Evolutionary conservation across 148 eudicot genomes (phyloP), one percentile per base, ranked within the genome.

Genomic region (Silene latifolia): DNA sequence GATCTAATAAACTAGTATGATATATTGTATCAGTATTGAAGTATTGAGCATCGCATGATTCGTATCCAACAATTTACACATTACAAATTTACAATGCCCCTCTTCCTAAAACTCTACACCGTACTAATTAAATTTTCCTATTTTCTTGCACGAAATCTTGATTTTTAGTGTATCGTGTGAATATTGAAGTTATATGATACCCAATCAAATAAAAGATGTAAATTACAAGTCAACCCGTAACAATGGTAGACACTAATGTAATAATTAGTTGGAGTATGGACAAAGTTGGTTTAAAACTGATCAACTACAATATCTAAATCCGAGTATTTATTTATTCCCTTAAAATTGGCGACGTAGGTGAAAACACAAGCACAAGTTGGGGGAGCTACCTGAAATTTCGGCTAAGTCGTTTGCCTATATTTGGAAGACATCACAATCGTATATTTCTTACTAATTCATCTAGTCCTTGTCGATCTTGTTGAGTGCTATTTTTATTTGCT

Each of bases 231-330:
- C 48, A 65, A 65, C 21, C 35, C 32, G 11, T 62, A 1, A 62
- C 1, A 9, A 62, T 62, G 44, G 21, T 29, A 17, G 5, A 17
- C 12, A 39, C 11, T 21, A 63, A 24, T 12, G 25, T 11, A 62
- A 46, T 21, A 44, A 21, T 21, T 62, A 62, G 72, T 44, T 67
- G 35, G 54, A 67, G 29, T 62, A 39, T 54, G 18, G 66, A 59
- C 54, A 32, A 20, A 27, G 63, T 67, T 76, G 19, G 83, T 76
- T 80, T 72, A 15, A 67, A 42, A 47, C 68, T 0, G 83, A 72
- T 72, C 39, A 76, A 58, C 79, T 76, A 78, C 72, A 71, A n/a
- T 72, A 71, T 79, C 83, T 80, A 76, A 80, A 32, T 3, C 35
- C 35, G 35, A 4, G 35, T 32, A 4, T 63, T 61, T 32, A 4